A percentile compares a stretch with the other conserved stretches of the same genome.
Conservation (phyloP, 2,329 filamentous ascomycete species). For the Stachybotrys elegans region DNA sequence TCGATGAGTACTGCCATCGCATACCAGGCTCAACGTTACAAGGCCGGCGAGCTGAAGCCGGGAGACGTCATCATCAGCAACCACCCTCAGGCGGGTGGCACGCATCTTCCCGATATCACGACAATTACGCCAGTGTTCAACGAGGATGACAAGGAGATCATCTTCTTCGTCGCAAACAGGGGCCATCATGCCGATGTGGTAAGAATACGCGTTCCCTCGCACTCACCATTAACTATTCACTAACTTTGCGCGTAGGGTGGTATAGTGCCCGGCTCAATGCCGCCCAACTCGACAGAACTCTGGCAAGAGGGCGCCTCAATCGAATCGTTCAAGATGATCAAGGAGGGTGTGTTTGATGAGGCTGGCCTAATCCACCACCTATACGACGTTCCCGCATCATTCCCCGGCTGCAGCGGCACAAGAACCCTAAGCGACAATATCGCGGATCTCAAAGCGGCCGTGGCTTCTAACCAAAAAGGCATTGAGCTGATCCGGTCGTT, state of each 20-base stretch:
- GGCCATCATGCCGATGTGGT: conserved; percentile 29
- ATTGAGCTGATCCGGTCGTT: conserved; percentile 70
- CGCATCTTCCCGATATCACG: conserved; percentile 21
- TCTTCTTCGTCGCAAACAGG: conserved; percentile 27
- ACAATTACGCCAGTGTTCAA: conserved; percentile 23
- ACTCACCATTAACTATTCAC: too few relatives aligned
- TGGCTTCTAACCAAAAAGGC: conserved; percentile 80
- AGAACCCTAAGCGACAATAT: conserved; percentile 77
- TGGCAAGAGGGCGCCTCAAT: conserved; percentile 56
- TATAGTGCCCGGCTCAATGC: conserved; percentile 71
- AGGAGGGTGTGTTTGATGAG: conserved; percentile 20
- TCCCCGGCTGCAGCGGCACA: conserved; percentile 43
- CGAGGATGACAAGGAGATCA: conserved; percentile 20
- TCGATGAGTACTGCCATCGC: conserved; percentile 72
- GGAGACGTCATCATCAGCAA: conserved; percentile 72
- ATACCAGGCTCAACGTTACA: conserved; percentile 63
- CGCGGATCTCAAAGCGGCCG: conserved; percentile 80
- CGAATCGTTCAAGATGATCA: conserved; percentile 30
- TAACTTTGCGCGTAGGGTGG: too few relatives aligned
- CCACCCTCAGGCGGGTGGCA: conserved; percentile 43
- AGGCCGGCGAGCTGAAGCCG: conserved; percentile 58
- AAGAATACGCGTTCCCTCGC: too few relatives aligned
- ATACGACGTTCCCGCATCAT: conserved; percentile 27
- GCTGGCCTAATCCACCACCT: conserved; percentile 56
- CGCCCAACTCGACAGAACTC: conserved; percentile 58